Percentiles rank a stretch among this genome's conserved stretches.
phyloP scores from a whole-genome alignment of 179 eudicot species.

The Silene noctiflora region DNA sequence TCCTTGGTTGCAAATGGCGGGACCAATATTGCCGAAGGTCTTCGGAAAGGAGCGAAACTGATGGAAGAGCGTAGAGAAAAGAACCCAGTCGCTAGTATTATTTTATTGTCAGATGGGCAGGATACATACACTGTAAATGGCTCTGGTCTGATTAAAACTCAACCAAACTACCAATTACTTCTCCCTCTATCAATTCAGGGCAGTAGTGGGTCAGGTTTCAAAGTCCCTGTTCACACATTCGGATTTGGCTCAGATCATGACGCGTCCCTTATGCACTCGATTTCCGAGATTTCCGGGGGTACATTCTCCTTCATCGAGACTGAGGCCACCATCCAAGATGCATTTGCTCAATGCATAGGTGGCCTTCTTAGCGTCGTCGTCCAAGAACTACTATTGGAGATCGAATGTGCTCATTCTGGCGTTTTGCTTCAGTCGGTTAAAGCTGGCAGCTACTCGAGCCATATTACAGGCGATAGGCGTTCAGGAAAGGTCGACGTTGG shows the following conservation, averaged over 20 bases:
- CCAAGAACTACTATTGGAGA: slow-evolving; percentile 50
- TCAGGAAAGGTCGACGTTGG: slow-evolving; percentile 59
- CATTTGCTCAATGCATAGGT: slow-evolving; percentile 92
- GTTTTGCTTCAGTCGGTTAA: slow-evolving; percentile 44
- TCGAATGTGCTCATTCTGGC: slow-evolving; percentile 46
- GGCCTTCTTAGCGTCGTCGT: slow-evolving; percentile 85
- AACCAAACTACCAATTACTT: slow-evolving; percentile 32
- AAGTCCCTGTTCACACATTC: slow-evolving; percentile 76
- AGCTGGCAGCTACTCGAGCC: slow-evolving; percentile 63
- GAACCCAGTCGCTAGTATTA: slow-evolving; percentile 54
- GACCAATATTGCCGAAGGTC: slow-evolving; percentile 65
- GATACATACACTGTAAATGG: slow-evolving; percentile 52
- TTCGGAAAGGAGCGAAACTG: slow-evolving; percentile 59
- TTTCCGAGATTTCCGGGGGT: slow-evolving; percentile 81
- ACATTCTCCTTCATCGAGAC: slow-evolving; percentile 90
- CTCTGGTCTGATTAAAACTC: slow-evolving; percentile 25
- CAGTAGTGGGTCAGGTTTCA: slow-evolving; percentile 26
- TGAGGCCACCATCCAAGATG: slow-evolving; percentile 80
- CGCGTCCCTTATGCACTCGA: slow-evolving; percentile 71
- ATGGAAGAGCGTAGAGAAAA: slow-evolving; percentile 46
- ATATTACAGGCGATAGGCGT: slow-evolving; percentile 34
- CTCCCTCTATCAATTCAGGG: slow-evolving; percentile 33
- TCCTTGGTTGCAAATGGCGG: slow-evolving; percentile 57
- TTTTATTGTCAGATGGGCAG: slow-evolving; percentile 64
- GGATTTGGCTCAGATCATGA: slow-evolving; percentile 88